Evolutionary conservation across 1,284 basidiomycete genomes (phyloP).

Genomic region (Ceratobasidium sp.): DNA sequence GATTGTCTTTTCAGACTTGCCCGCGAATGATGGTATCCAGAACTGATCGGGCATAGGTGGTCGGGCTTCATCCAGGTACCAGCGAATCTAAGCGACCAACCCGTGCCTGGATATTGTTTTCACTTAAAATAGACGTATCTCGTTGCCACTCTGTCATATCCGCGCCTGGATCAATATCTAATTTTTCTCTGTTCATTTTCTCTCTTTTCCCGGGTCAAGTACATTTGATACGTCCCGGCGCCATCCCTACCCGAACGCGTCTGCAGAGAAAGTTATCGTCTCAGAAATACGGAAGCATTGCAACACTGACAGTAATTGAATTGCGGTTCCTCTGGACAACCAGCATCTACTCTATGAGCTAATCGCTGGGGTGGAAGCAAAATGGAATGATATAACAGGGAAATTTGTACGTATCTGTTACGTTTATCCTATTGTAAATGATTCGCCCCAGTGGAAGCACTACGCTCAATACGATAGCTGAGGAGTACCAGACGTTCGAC

Average conservation of each 20-base stretch:
- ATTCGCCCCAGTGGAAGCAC: constrained; percentile 65
- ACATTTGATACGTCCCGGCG: not conserved
- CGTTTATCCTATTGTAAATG: not conserved
- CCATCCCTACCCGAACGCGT: not conserved
- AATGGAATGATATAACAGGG: constrained; percentile 20
- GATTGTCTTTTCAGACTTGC: too few species aligned
- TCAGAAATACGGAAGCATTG: not conserved
- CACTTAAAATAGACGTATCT: constrained; percentile 2
- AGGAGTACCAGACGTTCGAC: constrained; percentile 57
- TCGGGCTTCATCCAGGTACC: too few species aligned
- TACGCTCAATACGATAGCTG: constrained; percentile 67
- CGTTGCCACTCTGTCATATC: not conserved
- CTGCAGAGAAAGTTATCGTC: too few species aligned
- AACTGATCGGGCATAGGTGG: too few species aligned
- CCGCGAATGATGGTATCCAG: too few species aligned
- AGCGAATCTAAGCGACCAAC: too few species aligned
- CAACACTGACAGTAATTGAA: not conserved
- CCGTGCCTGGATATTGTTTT: not conserved
- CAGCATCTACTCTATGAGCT: constrained; percentile 23
- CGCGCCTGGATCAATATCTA: not conserved
- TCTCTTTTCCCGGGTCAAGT: not conserved
- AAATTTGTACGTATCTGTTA: not conserved
- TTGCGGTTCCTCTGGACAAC: not conserved
- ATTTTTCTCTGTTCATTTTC: not conserved
- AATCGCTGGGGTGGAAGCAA: constrained; percentile 21